Percentiles rank a stretch among this genome's conserved stretches.
phyloP scores from a whole-genome alignment of 2,329 filamentous ascomycete genomes.

The Gnomoniopsis smithogilvyi region DNA sequence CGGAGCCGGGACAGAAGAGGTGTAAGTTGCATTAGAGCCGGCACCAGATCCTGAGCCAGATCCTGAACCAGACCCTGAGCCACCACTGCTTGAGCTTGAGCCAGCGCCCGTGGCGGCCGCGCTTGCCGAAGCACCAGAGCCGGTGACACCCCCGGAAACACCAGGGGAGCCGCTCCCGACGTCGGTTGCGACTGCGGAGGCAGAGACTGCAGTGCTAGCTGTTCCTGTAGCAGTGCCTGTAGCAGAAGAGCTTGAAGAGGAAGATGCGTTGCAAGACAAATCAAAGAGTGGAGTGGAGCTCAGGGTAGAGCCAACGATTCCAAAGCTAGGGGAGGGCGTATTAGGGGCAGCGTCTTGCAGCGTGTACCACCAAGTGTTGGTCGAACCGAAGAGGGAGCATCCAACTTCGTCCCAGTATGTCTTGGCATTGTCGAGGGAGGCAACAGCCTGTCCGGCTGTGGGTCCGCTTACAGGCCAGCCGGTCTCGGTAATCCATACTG shows the following conservation, averaged over 20 bases:
- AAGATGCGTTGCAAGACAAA: conserved; percentile 52
- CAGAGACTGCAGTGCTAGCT: neutral
- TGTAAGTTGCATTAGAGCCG: conserved; percentile 1
- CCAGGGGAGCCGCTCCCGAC: conserved; percentile 3
- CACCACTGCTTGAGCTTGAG: conserved; percentile 4
- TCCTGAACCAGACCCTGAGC: neutral
- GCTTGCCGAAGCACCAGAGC: neutral
- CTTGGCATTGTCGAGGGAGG: conserved; percentile 57
- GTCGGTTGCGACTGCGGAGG: neutral
- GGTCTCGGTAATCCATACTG: conserved; percentile 18
- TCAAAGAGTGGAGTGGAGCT: conserved; percentile 58
- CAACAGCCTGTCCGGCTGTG: conserved; percentile 6
- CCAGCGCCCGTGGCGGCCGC: neutral
- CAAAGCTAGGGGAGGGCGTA: conserved; percentile 67
- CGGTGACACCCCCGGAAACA: neutral
- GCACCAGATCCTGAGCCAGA: conserved; percentile 9
- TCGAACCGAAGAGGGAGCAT: conserved; percentile 63
- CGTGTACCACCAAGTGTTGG: conserved; percentile 74
- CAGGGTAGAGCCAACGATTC: conserved; percentile 58
- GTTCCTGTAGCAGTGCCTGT: neutral
- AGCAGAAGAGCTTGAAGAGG: conserved; percentile 19
- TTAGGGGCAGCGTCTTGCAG: conserved; percentile 64
- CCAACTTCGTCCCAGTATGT: conserved; percentile 76
- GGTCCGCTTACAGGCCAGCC: conserved; percentile 18
- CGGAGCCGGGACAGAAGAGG: neutral